Conservation (phyloP, 2,329 filamentous ascomycete genomes). For the Delphinella strobiligena region DNA sequence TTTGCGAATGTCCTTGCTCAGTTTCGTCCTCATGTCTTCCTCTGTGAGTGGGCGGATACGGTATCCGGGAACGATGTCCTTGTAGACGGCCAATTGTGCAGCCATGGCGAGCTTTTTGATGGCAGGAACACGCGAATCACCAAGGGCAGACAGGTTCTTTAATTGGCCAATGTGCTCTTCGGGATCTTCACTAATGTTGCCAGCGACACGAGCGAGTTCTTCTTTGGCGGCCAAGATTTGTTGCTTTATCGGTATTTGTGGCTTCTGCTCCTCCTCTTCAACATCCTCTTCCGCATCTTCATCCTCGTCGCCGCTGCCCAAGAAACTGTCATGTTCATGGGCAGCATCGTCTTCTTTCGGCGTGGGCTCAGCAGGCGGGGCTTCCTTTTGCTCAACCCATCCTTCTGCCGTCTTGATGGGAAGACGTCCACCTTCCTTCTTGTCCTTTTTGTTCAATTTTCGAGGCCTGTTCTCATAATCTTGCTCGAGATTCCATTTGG, state of each 20-base stretch:
- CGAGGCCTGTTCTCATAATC: conserved; percentile 73
- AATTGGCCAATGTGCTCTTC: conserved; percentile 78
- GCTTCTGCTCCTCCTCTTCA: conserved; percentile 33
- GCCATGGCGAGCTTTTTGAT: conserved; percentile 79
- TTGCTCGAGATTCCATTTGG: conserved; percentile 84
- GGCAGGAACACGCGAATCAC: conserved; percentile 54
- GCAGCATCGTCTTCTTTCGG: conserved; percentile 23
- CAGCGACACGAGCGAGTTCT: conserved; percentile 74
- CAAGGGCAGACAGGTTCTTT: conserved; percentile 64
- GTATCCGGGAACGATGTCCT: conserved; percentile 93
- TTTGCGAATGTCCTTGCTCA: conserved; percentile 83
- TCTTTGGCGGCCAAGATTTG: conserved; percentile 84
- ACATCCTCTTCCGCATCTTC: conserved; percentile 22
- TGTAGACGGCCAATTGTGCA: conserved; percentile 82
- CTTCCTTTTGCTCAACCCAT: conserved; percentile 35
- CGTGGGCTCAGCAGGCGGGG: conserved; percentile 31
- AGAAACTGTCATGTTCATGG: conserved; percentile 52
- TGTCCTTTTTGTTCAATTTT: conserved; percentile 65
- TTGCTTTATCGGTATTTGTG: conserved; percentile 59
- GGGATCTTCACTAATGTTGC: conserved; percentile 75
- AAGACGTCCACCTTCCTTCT: conserved; percentile 60
- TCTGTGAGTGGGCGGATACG: conserved; percentile 74
- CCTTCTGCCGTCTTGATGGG: conserved; percentile 83
- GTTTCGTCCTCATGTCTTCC: conserved; percentile 61
- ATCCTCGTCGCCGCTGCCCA: conserved; percentile 42